These are phyloP conservation scores for Cinnamomum chago DNA, from an alignment of 164 flowering plant species.

Conservation along the genomic window DNA sequence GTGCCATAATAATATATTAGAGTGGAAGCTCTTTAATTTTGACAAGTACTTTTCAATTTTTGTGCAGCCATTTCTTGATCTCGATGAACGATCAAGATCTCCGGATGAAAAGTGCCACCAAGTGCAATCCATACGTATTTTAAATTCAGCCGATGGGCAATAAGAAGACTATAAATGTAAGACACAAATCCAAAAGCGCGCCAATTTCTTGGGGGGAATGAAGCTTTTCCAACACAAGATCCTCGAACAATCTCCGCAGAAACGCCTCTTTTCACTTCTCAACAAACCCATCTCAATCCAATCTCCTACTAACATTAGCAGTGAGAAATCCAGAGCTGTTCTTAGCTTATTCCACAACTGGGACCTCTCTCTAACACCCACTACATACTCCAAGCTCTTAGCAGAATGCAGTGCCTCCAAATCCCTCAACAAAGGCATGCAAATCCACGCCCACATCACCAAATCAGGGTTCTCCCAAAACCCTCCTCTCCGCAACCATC, in stretches of 20 bases:
- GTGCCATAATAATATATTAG: too few relatives aligned
- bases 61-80: too few relatives aligned
- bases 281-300: conserved; percentile 11
- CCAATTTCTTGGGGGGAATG: conserved; percentile 31
- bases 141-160: too few relatives aligned
- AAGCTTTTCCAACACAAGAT: conserved; percentile 15
- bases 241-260: conserved; percentile 22
- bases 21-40: too few relatives aligned
- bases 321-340: conserved; percentile 9
- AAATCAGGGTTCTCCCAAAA: conserved; percentile 36
- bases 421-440: conserved; percentile 38
- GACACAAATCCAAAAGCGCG: not conserved
- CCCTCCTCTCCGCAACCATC: conserved; percentile 32
- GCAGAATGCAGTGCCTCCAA: conserved; percentile 40
- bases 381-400: conserved; percentile 39
- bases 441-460: conserved; percentile 53
- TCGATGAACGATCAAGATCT: too few relatives aligned
- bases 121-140: too few relatives aligned
- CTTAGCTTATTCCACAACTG: not conserved
- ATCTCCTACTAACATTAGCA: conserved; percentile 4
- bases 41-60: too few relatives aligned
- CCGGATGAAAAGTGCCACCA: too few relatives aligned
- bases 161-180: not conserved
- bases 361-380: conserved; percentile 18
- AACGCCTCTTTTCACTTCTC: conserved; percentile 6